Evolutionary conservation across 2,329 filamentous ascomycete species (phyloP), one percentile per base, ranked within the genome.

Genomic region (Hypoxylon sp.): DNA sequence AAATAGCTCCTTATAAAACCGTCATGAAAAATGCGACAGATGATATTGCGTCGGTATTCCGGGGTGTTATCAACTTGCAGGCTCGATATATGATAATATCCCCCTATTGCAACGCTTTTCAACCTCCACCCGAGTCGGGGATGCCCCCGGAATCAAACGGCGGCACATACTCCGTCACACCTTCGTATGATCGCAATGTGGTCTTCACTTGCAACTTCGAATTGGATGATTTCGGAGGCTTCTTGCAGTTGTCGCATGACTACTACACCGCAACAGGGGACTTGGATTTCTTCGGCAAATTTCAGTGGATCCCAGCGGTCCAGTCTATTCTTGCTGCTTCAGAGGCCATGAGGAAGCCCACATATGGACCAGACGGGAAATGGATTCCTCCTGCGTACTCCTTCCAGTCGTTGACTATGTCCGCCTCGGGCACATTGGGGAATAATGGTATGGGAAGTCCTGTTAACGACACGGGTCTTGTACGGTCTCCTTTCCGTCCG

Each of bases 171-270:
- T 68, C 82, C 80, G 76, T 79, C 81, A 87, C 60, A 85, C 91
- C 91, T 1, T 81, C 84, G 0, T 93, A 93, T 72, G 89, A 93
- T 73, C 84, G 86, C 1, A 83, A 84, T 1, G 85, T 90, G 38
- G 94, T 97, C 0, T 98, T 96, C 76, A 95, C 98, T 79, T 98
- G 95, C 86, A 98, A 98, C 80, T 98, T 96, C 79, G 95, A 98
- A 81, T 89, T 98, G 49, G 94, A 98, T 81, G 95, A 92, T 10
- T 86, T 98, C 1, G 93, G 94, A 0, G 90, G 93, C 30, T 98
- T 98, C 79, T 84, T 98, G 6, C 89, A 93, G 45, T 84, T 98
- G 4, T 90, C 89, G 0, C 92, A 93, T 69, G 89, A 96, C 75
- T 98, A 97, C 82, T 88, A 92, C 80, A 84, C 88, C 21, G 85